phyloP scores from a whole-genome alignment of 2,329 filamentous ascomycete species.

The Diplodia corticola region DNA sequence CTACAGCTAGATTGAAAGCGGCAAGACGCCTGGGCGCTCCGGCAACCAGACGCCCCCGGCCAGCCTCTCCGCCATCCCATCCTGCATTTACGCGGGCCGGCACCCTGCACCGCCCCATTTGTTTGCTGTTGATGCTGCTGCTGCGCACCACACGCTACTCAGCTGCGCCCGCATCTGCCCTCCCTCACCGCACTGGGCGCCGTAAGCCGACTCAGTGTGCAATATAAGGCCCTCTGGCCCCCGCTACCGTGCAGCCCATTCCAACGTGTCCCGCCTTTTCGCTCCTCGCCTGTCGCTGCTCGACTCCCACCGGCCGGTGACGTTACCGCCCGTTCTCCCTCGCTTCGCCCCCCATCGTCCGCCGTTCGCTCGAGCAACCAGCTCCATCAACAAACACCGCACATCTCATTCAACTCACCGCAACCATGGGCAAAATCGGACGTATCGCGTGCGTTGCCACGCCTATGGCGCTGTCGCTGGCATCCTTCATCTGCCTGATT shows the following conservation, averaged over 20 bases:
- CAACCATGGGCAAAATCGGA: constrained; percentile 69
- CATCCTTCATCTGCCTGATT: constrained; percentile 68
- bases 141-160: background rate
- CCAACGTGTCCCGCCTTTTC: background rate
- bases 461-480: constrained; percentile 80
- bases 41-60: background rate
- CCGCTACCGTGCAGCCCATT: background rate
- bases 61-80: background rate
- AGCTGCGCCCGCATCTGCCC: constrained; percentile 2
- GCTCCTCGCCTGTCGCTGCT: constrained; percentile 8
- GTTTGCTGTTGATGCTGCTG: background rate
- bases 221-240: constrained; percentile 11
- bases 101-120: constrained; percentile 13
- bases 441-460: constrained; percentile 83
- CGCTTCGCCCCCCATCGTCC: constrained; percentile 2
- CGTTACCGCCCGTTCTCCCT: constrained; percentile 8
- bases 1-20: constrained; percentile 12
- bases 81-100: background rate
- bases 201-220: background rate
- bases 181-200: constrained; percentile 8
- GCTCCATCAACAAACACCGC: background rate
- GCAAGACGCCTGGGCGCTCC: background rate
- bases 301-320: background rate
- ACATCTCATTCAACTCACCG: background rate
- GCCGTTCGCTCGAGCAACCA: background rate